These are phyloP conservation scores for Podosphaera aphanis DNA, from an alignment of 2,329 filamentous ascomycete species.

Conservation along the genomic window DNA sequence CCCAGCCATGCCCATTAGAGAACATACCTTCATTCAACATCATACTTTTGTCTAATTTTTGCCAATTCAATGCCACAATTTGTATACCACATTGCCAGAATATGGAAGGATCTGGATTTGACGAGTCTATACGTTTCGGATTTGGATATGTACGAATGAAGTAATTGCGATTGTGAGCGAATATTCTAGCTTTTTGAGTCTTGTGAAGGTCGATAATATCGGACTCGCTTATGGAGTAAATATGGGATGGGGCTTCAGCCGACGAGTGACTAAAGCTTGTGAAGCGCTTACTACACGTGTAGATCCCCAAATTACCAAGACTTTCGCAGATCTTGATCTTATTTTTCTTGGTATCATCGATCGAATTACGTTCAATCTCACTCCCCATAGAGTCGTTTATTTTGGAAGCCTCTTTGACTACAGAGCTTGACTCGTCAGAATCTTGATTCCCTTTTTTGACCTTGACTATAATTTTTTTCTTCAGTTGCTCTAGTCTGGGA, in stretches of 20 bases:
- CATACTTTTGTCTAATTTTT: constrained; percentile 73
- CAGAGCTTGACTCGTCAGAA: constrained; percentile 4
- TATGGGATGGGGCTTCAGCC: constrained; percentile 34
- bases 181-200: constrained; percentile 31
- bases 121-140: constrained; percentile 57
- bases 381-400: constrained; percentile 13
- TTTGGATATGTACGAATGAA: constrained; percentile 80
- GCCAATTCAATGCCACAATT: constrained; percentile 85
- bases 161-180: constrained; percentile 59
- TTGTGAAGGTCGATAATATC: constrained; percentile 39
- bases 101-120: constrained; percentile 62
- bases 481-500: constrained; percentile 47
- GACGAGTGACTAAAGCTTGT: constrained; percentile 42
- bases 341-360: constrained; percentile 8
- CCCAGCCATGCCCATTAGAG: constrained; percentile 56
- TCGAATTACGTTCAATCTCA: constrained; percentile 12
- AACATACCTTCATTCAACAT: constrained; percentile 96
- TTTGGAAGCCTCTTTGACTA: not conserved
- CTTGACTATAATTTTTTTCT: constrained; percentile 63
- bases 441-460: constrained; percentile 32
- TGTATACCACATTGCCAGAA: constrained; percentile 83
- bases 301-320: constrained; percentile 56
- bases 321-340: constrained; percentile 38
- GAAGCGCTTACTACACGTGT: constrained; percentile 71
- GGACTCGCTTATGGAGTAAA: constrained; percentile 44